Percentiles rank a stretch among this genome's conserved stretches.
Evolutionary conservation across 441 rosid species (phyloP).

Genomic region (Jatropha podagrica): DNA sequence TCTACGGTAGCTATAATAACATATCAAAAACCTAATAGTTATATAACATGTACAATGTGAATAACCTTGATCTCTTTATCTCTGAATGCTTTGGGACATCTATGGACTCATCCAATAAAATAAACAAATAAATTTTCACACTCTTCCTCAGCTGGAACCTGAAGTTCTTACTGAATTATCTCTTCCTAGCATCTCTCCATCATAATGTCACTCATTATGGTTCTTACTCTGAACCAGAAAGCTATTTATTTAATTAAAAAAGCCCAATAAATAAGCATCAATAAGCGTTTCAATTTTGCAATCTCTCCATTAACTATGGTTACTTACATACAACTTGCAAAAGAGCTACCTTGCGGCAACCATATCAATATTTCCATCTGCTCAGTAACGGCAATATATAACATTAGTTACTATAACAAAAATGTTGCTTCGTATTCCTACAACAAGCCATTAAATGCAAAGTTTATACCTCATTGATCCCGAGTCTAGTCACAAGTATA

Average conservation of each 20-base stretch:
- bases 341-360: no score
- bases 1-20: neutral
- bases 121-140: neutral
- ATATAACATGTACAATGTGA: neutral
- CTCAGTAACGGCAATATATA: neutral
- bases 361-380: neutral
- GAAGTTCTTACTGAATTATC: neutral
- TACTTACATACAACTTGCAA: no score
- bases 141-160: neutral
- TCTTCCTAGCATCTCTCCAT: neutral
- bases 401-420: neutral
- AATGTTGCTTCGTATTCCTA: neutral
- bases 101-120: neutral
- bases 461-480: neutral
- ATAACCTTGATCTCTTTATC: neutral
- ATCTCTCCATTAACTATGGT: no score
- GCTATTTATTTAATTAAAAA: neutral
- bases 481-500: no score
- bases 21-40: neutral
- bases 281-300: neutral
- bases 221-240: constrained; percentile 1
- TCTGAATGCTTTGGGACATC: neutral
- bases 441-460: neutral
- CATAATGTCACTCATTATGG: neutral
- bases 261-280: neutral